A percentile compares a stretch with the other conserved stretches of the same genome.
Evolutionary conservation across 129 eudicot species (phyloP).

Genomic region (Flaveria trinervia): DNA sequence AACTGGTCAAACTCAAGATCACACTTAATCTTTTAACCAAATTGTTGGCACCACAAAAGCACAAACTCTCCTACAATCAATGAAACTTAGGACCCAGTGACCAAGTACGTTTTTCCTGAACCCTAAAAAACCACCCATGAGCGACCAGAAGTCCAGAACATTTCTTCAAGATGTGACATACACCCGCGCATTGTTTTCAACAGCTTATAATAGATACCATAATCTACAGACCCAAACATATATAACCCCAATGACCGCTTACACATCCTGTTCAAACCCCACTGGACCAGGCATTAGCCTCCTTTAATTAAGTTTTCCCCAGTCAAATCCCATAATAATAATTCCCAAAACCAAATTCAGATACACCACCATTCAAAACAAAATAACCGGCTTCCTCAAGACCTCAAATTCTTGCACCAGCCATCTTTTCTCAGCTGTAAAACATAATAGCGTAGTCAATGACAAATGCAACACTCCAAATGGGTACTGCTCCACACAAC

Average conservation of each 20-base stretch:
- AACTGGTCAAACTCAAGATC: slow-evolving; percentile 6
- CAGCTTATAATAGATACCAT: slow-evolving; percentile 38
- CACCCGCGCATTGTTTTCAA: slow-evolving; percentile 7
- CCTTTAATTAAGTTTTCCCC: slow-evolving; percentile 32
- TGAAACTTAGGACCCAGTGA: neutral
- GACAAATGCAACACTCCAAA: slow-evolving; percentile 48
- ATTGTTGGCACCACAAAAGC: slow-evolving; percentile 21
- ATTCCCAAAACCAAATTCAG: slow-evolving; percentile 55
- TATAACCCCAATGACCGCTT: slow-evolving; percentile 30
- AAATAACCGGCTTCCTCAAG: slow-evolving; percentile 74
- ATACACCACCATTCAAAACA: slow-evolving; percentile 50
- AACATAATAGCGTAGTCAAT: slow-evolving; percentile 75
- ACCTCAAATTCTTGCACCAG: slow-evolving; percentile 96
- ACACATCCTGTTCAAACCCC: slow-evolving; percentile 24
- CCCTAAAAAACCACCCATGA: slow-evolving; percentile 29
- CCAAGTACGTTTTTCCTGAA: slow-evolving; percentile 8
- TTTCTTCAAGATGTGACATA: slow-evolving; percentile 27
- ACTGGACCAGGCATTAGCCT: slow-evolving; percentile 18
- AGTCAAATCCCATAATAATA: slow-evolving; percentile 39
- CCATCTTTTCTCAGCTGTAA: slow-evolving; percentile 77
- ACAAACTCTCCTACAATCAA: slow-evolving; percentile 26
- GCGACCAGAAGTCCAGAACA: slow-evolving; percentile 16
- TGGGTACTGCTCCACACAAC: slow-evolving; percentile 41
- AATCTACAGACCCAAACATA: slow-evolving; percentile 37
- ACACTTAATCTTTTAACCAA: slow-evolving; percentile 22